phyloP scores from a whole-genome alignment of 2,329 filamentous ascomycete genomes.

The Neophaeococcomyces aloes region DNA sequence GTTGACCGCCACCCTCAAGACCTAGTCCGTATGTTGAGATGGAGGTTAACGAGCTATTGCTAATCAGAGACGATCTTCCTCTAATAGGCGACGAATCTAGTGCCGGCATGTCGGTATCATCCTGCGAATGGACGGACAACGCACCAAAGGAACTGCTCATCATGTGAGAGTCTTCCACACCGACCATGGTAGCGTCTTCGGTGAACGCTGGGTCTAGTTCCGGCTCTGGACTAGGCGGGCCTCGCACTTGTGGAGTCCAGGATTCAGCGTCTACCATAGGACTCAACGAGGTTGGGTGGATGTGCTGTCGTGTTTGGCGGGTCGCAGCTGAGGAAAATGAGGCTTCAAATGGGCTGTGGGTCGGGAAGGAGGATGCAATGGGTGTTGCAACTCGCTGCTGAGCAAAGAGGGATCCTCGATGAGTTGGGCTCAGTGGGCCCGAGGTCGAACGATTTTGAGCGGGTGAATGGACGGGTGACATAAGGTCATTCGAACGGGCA shows the following conservation, averaged over 20 bases:
- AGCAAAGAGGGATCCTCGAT: conserved; percentile 1
- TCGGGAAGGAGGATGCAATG: conserved; percentile 9
- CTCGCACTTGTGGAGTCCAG: conserved; percentile 16
- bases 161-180: conserved; percentile 10
- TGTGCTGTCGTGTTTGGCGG: conserved; percentile 10
- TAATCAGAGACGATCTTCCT: neutral
- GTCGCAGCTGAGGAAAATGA: conserved; percentile 11
- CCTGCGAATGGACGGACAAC: conserved; percentile 6
- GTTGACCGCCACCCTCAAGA: neutral
- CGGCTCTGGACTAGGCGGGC: conserved; percentile 15
- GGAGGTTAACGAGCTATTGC: neutral
- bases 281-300: conserved; percentile 14
- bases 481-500: conserved; percentile 21
- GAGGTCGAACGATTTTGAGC: conserved; percentile 10
- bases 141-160: conserved; percentile 7
- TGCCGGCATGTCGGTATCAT: neutral
- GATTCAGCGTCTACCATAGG: conserved; percentile 22
- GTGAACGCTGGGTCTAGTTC: conserved; percentile 6
- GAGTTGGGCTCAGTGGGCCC: conserved; percentile 7
- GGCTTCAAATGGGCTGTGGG: conserved; percentile 15
- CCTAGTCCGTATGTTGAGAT: conserved; percentile 11
- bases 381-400: conserved; percentile 20
- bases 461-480: conserved; percentile 12
- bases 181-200: conserved; percentile 15
- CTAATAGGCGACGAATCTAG: conserved; percentile 5